Percentiles rank a stretch among this genome's conserved stretches.
Conservation (phyloP, 441 rosid genomes). For the Metrosideros polymorpha region DNA sequence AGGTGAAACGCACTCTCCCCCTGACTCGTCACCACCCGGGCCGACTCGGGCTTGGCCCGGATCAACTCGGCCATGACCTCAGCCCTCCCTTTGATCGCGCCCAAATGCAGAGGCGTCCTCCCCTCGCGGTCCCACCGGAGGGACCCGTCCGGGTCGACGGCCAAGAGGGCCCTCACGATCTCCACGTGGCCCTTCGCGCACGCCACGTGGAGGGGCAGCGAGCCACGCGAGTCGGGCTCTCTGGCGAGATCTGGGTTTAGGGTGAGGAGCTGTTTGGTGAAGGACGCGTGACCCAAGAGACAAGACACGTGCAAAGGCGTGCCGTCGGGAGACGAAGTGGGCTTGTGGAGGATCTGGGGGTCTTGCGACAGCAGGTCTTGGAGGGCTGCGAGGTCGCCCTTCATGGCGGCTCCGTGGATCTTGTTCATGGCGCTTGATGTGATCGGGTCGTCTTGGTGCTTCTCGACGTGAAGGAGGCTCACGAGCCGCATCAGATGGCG, state of each 20-base stretch:
- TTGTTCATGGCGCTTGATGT: not conserved
- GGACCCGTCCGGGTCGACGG: not conserved
- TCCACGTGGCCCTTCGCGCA: constrained; percentile 1
- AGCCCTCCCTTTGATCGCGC: constrained; percentile 1
- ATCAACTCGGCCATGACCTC: not conserved
- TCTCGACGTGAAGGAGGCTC: not conserved
- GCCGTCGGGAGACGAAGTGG: not conserved
- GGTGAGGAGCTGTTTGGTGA: not conserved
- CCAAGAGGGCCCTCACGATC: not conserved
- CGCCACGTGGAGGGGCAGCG: not conserved
- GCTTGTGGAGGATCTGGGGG: not conserved
- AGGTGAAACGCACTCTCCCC: constrained; percentile 5
- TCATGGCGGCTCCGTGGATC: not conserved
- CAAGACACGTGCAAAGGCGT: not conserved
- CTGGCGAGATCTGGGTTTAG: not conserved
- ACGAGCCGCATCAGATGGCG: not conserved
- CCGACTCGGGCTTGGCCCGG: not conserved
- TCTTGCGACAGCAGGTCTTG: not conserved
- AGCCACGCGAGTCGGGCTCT: not conserved
- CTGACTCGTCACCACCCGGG: not conserved
- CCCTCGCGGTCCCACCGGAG: not conserved
- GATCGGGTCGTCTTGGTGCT: not conserved
- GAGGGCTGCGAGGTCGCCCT: not conserved
- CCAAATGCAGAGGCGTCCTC: constrained; percentile 4
- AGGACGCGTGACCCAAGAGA: not conserved